These are phyloP conservation scores for Linderniella brevidens DNA, from an alignment of 257 asterid genomes.

Conservation along the genomic window DNA sequence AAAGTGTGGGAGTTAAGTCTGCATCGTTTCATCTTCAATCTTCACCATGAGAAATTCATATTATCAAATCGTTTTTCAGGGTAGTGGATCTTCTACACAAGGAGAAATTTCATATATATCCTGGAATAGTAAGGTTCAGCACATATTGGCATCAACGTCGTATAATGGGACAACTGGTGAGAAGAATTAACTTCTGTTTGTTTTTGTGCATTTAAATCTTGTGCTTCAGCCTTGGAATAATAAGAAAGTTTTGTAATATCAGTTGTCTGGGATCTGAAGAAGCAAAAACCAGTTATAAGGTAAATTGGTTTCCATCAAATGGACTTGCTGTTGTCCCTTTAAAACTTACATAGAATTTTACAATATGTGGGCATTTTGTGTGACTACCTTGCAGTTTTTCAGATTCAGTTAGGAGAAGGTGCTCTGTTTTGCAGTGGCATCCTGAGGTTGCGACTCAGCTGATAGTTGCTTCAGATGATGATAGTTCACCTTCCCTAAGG, in stretches of 20 bases:
- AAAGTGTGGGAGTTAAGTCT: too few species aligned
- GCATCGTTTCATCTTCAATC: too few species aligned
- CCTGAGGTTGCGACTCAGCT: slow-evolving; percentile 90
- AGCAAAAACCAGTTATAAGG: slow-evolving; percentile 92
- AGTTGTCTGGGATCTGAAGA: slow-evolving; percentile 97
- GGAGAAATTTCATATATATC: slow-evolving; percentile 90
- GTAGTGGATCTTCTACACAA: slow-evolving; percentile 83
- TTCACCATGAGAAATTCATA: too few species aligned
- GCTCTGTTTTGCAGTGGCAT: slow-evolving; percentile 98
- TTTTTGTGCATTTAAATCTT: slow-evolving; percentile 11
- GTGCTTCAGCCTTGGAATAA: slow-evolving; percentile 12
- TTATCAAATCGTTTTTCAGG: slow-evolving; percentile 21
- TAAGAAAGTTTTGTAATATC: slow-evolving; percentile 19
- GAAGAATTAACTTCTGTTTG: slow-evolving; percentile 7
- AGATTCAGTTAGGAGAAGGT: slow-evolving; percentile 71
- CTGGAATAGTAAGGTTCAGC: slow-evolving; percentile 83
- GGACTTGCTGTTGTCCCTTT: too few species aligned
- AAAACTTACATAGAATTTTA: too few species aligned
- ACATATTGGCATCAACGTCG: slow-evolving; percentile 86
- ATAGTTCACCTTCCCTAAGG: slow-evolving; percentile 70
- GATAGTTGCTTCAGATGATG: slow-evolving; percentile 95
- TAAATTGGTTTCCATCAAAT: slow-evolving; percentile 8
- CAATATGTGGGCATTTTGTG: background rate
- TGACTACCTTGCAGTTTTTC: slow-evolving; percentile 42
- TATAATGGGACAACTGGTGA: slow-evolving; percentile 86